Evolutionary conservation across 306 rosid genomes (phyloP).

Genomic region (Acacia melanoxylon): DNA sequence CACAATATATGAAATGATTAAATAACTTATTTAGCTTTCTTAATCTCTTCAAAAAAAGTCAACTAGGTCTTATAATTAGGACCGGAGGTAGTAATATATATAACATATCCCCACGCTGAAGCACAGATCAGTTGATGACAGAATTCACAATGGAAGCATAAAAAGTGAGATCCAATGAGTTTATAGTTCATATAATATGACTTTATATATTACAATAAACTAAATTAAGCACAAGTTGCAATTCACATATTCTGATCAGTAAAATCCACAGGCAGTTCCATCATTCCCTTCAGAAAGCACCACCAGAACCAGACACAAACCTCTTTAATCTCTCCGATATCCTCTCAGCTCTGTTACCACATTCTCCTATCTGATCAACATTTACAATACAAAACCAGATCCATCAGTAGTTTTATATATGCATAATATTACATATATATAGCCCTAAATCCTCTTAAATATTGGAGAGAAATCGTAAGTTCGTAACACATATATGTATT

Average conservation of each 20-base stretch:
- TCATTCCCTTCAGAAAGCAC: conserved; percentile 8
- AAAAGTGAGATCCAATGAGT: background rate
- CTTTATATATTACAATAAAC: background rate
- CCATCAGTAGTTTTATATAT: background rate
- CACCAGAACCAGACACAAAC: conserved; percentile 25
- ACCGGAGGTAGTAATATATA: too few relatives aligned
- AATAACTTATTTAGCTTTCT: too few relatives aligned
- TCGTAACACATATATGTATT: too few relatives aligned
- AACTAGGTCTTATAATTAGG: background rate
- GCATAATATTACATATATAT: background rate
- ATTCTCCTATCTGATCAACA: conserved; percentile 45
- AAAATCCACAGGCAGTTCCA: background rate
- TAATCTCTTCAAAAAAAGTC: too few relatives aligned
- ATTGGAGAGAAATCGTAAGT: background rate
- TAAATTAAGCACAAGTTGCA: background rate
- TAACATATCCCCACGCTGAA: background rate
- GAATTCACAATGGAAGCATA: background rate
- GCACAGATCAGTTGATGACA: background rate
- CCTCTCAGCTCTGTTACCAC: conserved; percentile 30
- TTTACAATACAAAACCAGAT: background rate
- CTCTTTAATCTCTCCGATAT: conserved; percentile 48
- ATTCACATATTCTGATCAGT: background rate
- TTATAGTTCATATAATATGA: background rate
- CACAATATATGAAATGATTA: too few relatives aligned
- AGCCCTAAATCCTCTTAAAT: background rate